Evolutionary conservation across 208 protist species (phyloP).

Genomic region (Crithidia sp.): DNA sequence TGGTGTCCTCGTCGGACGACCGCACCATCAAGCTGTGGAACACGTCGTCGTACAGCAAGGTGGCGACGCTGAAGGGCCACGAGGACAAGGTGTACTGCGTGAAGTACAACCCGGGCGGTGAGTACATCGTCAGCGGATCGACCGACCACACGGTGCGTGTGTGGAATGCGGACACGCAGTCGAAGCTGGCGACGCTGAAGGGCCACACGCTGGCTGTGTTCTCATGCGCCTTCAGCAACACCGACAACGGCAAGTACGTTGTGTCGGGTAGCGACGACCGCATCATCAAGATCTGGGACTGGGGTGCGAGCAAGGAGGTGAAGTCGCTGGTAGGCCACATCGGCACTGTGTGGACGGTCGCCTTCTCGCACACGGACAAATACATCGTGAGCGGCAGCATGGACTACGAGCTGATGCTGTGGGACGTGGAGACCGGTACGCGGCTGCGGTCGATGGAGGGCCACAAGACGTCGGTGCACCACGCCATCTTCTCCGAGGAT

Average conservation of each 20-base stretch:
- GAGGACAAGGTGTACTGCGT: constrained; percentile 94
- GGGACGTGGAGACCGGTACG: constrained; percentile 52
- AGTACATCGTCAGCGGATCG: constrained; percentile 87
- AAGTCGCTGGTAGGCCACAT: constrained; percentile 75
- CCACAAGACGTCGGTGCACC: constrained; percentile 82
- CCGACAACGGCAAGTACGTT: constrained; percentile 72
- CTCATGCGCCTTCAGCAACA: constrained; percentile 84
- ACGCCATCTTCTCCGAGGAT: constrained; percentile 79
- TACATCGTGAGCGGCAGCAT: constrained; percentile 83
- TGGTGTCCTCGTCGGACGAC: constrained; percentile 80
- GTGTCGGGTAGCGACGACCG: constrained; percentile 84
- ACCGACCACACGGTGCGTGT: constrained; percentile 82
- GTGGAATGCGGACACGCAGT: constrained; percentile 76
- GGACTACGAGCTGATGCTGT: constrained; percentile 88
- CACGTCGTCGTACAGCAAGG: constrained; percentile 66
- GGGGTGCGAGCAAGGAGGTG: constrained; percentile 63
- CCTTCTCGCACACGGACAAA: constrained; percentile 71
- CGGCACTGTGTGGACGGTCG: constrained; percentile 83
- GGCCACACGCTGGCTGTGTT: constrained; percentile 84
- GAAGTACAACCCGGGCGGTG: constrained; percentile 87
- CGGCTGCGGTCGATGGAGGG: constrained; percentile 68
- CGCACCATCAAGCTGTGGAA: constrained; percentile 86
- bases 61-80: constrained; percentile 92
- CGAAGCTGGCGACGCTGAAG: constrained; percentile 66
- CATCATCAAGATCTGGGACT: constrained; percentile 89